Evolutionary conservation across 225 moss, liverwort and hornwort genomes (phyloP).

Genomic region (Straminergon stramineum): DNA sequence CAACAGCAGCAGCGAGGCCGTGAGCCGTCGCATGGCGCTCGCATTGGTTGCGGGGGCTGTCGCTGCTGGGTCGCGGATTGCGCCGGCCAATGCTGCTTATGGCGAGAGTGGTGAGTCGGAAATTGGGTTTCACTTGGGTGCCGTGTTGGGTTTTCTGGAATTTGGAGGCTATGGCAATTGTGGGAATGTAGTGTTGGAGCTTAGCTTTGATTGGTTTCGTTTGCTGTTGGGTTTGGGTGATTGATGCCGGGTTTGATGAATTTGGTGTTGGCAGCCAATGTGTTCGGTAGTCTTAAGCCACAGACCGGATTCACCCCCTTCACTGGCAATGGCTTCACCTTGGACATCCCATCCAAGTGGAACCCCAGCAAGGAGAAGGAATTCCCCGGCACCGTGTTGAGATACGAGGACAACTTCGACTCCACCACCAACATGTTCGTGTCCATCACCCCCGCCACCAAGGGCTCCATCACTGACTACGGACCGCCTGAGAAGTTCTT

Average conservation of each 20-base stretch:
- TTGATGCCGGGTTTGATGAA: not conserved
- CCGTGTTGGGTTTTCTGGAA: not conserved
- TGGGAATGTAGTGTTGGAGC: not conserved
- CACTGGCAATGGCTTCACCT: conserved; percentile 40
- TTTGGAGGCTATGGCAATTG: not conserved
- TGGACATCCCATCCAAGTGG: conserved; percentile 86
- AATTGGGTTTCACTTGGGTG: not conserved
- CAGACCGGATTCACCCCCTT: conserved; percentile 57
- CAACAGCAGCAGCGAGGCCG: not conserved
- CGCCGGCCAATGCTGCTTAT: conserved; percentile 73
- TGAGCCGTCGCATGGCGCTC: conserved; percentile 59
- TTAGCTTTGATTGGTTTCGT: not conserved
- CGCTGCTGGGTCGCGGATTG: conserved; percentile 36
- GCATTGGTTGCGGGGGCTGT: conserved; percentile 52
- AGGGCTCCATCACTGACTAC: conserved; percentile 70
- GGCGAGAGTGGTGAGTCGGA: conserved; percentile 63
- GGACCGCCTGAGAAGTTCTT: conserved; percentile 75
- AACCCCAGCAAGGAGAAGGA: conserved; percentile 91
- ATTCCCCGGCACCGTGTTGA: conserved; percentile 84
- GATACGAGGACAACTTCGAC: conserved; percentile 93
- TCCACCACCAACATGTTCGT: conserved; percentile 60
- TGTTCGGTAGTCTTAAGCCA: conserved; percentile 48
- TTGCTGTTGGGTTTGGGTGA: not conserved
- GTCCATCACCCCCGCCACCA: conserved; percentile 50
- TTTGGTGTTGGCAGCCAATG: conserved; percentile 50